Base-by-base conservation (phyloP, 768 basidiomycete genomes). In the Aureoboletus auriporus region DNA sequence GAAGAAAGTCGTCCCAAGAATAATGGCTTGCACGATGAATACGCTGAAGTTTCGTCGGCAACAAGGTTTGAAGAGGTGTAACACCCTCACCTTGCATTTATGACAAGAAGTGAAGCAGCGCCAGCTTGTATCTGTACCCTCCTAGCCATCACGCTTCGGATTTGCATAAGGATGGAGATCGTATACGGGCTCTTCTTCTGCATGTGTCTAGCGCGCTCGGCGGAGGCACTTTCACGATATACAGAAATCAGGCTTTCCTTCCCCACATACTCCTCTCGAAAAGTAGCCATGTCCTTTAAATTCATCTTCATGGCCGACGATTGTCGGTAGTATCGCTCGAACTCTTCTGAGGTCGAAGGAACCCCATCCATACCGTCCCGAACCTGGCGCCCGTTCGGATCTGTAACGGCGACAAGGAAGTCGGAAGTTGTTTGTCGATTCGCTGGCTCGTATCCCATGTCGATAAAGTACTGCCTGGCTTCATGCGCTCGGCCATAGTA, bases 381-480 rank as follows among this genome's bases (percentile, higher is more conserved):
- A 4, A 72, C 57, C 11, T 71, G 78, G 30, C 88, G 83, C 0
- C 77, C 83, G 28, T 74, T 71, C 1, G 83, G 79, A 52, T 87
- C 82, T 2, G 85, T 86, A 3, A 83, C 80, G 3, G 65, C 56
- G 27, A 82, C 78, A 39, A 84, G 65, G 65, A 81, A 84, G 52
- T 84, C 82, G 17, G 82, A 76, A 0, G 80, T 80, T 1, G 81
- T 83, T 63, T 84, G 83, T 11, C 82, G 67, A 48, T 79, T 69
- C 10, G 71, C 71, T 9, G 80, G 79, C 51, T 71, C 65, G 57
- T 75, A 81, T 13, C 80, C 80, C 69, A 82, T 72, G 42, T 74
- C 69, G 44, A 78, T 62, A 63, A 86, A 84, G 63, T 85, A 85
- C 48, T 72, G 64, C 42, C 78, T 67, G 0, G 82, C 85, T 37